Evolutionary conservation across 192 early-diverging fungal species (phyloP).

Genomic region (Umbelopsis isabellina): DNA sequence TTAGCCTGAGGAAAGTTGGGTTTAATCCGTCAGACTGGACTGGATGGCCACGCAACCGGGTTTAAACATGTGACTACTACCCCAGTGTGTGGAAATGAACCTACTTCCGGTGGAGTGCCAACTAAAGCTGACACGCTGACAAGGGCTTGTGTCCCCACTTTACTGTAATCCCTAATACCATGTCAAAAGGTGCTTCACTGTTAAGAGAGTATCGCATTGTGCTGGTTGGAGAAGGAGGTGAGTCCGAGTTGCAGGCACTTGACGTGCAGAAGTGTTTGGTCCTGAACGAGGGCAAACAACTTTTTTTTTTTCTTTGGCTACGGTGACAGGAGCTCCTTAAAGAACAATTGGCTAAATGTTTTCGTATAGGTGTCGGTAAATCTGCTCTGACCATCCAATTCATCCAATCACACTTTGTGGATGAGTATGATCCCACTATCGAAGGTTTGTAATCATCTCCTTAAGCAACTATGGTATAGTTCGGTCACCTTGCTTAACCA

Average conservation of each 20-base stretch:
- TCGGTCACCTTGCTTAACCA: background rate
- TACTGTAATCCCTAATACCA: background rate
- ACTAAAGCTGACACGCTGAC: too few relatives aligned
- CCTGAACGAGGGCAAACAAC: too few relatives aligned
- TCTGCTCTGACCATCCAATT: constrained; percentile 84
- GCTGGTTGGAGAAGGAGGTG: constrained; percentile 5
- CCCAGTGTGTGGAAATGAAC: too few relatives aligned
- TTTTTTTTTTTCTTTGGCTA: too few relatives aligned
- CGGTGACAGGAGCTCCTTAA: background rate
- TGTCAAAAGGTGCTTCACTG: constrained; percentile 7
- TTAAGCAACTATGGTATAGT: background rate
- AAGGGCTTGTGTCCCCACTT: background rate
- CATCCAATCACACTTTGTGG: constrained; percentile 81
- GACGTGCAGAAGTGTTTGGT: too few relatives aligned
- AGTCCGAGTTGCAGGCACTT: too few relatives aligned
- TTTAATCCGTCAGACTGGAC: too few relatives aligned
- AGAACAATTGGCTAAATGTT: background rate
- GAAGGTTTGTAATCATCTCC: constrained; percentile 50
- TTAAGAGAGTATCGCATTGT: constrained; percentile 7
- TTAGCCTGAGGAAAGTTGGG: too few relatives aligned
- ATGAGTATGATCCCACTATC: constrained; percentile 96
- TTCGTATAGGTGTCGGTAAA: constrained; percentile 64
- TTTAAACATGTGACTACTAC: too few relatives aligned
- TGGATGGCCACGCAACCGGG: too few relatives aligned
- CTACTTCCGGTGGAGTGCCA: too few relatives aligned